Evolutionary conservation across 140 eudicot species (phyloP), one percentile per base, ranked within the genome.

Genomic region (Oenanthe javanica): DNA sequence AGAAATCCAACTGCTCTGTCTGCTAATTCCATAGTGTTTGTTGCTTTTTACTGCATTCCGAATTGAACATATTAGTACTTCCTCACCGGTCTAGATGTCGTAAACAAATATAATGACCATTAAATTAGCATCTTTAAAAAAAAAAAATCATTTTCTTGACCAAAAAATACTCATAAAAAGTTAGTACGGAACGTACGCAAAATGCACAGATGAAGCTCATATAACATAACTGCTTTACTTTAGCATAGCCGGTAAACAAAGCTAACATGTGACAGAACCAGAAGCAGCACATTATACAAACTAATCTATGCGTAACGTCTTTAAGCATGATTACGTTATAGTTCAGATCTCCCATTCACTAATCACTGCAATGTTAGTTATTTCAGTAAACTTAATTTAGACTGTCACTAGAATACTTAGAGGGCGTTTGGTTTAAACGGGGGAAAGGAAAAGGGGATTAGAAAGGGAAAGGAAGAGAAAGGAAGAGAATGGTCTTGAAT

Each of bases 1-100:
- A 92, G 83, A 83, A 92, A 87, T 74, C 97, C 99, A 74, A 95
- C 82, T 0, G 91, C 99, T 76, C 93, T 88, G 81, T 95, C 99
- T 47, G 97, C 97, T 84, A 91, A 83, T 82, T 92, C 97, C 99
- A 92, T 94, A 51, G 77, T 40, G 63, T 64, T 47, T 4, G 27
- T 47, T 0, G 31, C 47, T 66, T 46, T 79, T 2, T 31, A 63
- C 75, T 79, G 82, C 54, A 66, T 63, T 3, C 27, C 57, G 46
- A 66, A 66, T 47, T 46, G 6, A 74, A 46, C 49, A 66, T 40
- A 64, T 79, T 43, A 63, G 76, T 13, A 64, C 42, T 46, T 66
- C 16, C 16, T 9, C 47, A 61, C n/a, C 55, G 10, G 12, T 79
- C 31, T 31, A 31, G 31, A 31, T 31, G 31, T 31, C 31, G 31